These are phyloP conservation scores for Verticillium zaregamsianum DNA, from an alignment of 2,329 filamentous ascomycete genomes.

Conservation along the genomic window DNA sequence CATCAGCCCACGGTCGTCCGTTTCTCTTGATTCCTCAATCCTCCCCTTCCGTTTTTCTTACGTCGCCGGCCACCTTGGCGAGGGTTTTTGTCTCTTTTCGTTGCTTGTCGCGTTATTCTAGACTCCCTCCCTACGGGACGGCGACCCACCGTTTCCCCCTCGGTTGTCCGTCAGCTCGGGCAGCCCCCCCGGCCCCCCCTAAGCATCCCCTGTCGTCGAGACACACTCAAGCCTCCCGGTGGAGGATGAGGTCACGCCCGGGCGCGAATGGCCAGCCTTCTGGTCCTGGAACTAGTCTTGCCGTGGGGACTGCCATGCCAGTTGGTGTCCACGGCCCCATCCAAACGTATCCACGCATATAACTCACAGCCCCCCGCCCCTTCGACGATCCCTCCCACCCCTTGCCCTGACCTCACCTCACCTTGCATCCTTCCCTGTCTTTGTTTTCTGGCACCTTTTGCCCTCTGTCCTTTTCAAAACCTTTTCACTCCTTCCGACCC, in stretches of 20 bases:
- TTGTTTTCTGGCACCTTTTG: background rate
- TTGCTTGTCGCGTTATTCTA: background rate
- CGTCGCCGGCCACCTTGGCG: background rate
- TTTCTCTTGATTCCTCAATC: background rate
- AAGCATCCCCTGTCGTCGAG: background rate
- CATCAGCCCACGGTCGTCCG: background rate
- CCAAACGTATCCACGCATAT: background rate
- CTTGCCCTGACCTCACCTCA: background rate
- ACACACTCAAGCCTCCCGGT: background rate
- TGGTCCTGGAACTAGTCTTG: background rate
- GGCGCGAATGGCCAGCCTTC: background rate
- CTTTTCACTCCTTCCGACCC: slow-evolving; percentile 6
- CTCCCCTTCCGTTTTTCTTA: background rate
- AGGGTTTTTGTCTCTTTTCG: background rate
- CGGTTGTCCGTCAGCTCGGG: background rate
- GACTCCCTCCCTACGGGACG: background rate
- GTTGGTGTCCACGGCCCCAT: background rate
- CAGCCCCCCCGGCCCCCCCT: background rate
- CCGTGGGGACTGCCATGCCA: background rate
- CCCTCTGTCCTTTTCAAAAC: slow-evolving; percentile 9
- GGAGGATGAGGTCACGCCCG: background rate
- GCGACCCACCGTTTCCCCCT: background rate
- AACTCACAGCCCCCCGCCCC: background rate
- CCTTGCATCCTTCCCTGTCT: background rate
- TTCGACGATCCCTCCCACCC: slow-evolving; percentile 1